Conservation (phyloP, 306 rosid species). For the Carpinus fangiana region DNA sequence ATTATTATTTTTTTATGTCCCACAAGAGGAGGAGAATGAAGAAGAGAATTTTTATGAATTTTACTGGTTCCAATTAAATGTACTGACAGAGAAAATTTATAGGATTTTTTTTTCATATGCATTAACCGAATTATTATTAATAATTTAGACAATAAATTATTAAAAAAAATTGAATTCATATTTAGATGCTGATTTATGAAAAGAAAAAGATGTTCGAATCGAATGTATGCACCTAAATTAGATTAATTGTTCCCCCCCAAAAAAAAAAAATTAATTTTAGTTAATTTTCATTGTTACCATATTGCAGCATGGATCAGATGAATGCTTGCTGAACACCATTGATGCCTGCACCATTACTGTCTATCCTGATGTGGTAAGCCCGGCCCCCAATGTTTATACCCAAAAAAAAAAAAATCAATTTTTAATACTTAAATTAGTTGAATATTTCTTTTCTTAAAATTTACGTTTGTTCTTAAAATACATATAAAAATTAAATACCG, state of each 20-base stretch:
- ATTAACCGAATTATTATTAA: too few species aligned
- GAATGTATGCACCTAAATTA: not conserved
- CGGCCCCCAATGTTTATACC: not conserved
- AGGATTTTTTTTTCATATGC: too few species aligned
- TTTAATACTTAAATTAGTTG: not conserved
- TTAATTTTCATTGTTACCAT: conserved; percentile 1
- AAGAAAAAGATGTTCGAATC: not conserved
- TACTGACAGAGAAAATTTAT: too few species aligned
- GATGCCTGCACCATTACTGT: conserved; percentile 74
- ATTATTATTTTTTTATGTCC: too few species aligned
- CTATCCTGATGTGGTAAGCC: conserved; percentile 68
- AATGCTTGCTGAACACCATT: conserved; percentile 73
- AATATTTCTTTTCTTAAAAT: too few species aligned
- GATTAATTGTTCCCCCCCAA: not conserved
- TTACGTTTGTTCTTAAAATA: too few species aligned
- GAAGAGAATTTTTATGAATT: too few species aligned
- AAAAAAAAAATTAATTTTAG: not conserved
- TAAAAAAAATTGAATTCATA: not conserved
- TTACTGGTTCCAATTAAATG: too few species aligned
- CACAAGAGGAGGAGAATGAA: too few species aligned
- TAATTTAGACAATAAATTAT: too few species aligned
- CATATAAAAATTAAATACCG: too few species aligned
- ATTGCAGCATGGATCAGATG: conserved; percentile 86
- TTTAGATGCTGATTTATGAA: not conserved
- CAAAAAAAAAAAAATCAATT: not conserved